Evolutionary conservation across 1,284 basidiomycete genomes (phyloP).

Genomic region (Phellopilus nigrolimitatus): DNA sequence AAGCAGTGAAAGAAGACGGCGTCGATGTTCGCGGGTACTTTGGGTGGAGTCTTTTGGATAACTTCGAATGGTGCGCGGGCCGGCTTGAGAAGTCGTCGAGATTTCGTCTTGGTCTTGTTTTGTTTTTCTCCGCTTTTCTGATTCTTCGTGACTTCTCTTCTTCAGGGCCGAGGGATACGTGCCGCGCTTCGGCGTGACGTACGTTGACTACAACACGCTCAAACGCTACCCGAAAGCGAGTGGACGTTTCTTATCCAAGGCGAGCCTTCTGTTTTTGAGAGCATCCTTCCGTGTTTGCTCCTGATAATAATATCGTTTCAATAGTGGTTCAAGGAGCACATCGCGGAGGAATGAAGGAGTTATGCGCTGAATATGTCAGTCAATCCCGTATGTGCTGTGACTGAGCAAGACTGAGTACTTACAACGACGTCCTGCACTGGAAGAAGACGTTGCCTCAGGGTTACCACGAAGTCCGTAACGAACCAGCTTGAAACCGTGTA

Average conservation of each 20-base stretch:
- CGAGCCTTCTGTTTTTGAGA: slow-evolving; percentile 17
- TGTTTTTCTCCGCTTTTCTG: not conserved
- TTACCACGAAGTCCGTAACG: no score
- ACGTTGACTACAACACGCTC: slow-evolving; percentile 66
- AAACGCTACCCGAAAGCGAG: slow-evolving; percentile 66
- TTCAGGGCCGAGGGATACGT: slow-evolving; percentile 53
- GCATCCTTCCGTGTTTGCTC: not conserved
- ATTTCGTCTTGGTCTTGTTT: no score
- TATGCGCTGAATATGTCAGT: not conserved
- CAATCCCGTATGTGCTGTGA: no score
- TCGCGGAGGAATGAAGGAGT: not conserved
- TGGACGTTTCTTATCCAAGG: slow-evolving; percentile 47
- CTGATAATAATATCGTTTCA: not conserved
- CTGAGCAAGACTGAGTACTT: no score
- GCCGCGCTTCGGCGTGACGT: slow-evolving; percentile 59
- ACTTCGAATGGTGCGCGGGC: slow-evolving; percentile 63
- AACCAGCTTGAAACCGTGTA: no score
- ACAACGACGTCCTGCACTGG: no score
- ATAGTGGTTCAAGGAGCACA: slow-evolving; percentile 9
- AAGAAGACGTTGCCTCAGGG: no score
- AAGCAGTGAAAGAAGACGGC: slow-evolving; percentile 59
- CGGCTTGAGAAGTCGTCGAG: no score
- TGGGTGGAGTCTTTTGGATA: slow-evolving; percentile 71
- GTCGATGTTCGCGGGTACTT: slow-evolving; percentile 67
- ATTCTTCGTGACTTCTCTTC: not conserved